These are phyloP conservation scores for Raddia distichophylla DNA, from an alignment of 176 grass and related monocot species.

Conservation along the genomic window DNA sequence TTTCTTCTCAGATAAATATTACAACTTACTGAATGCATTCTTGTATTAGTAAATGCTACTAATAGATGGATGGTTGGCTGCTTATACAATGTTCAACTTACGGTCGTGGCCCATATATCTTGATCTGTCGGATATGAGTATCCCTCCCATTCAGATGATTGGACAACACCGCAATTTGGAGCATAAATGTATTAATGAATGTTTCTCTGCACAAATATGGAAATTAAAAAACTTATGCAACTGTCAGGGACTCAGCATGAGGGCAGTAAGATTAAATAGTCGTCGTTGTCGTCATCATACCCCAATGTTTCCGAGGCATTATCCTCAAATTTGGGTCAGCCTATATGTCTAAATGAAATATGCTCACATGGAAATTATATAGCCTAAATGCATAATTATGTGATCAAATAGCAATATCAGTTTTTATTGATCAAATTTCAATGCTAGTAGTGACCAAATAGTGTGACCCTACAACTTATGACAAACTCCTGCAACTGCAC, in stretches of 20 bases:
- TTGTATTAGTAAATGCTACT: background rate
- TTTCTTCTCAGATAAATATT: background rate
- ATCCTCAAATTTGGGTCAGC: background rate
- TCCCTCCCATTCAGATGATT: constrained; percentile 96
- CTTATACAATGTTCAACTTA: constrained; percentile 53
- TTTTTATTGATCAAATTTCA: background rate
- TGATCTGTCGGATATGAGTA: constrained; percentile 87
- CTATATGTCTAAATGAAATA: background rate
- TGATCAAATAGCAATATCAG: background rate
- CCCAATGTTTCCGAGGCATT: background rate
- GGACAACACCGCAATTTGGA: constrained; percentile 81
- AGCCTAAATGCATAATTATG: background rate
- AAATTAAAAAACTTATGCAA: constrained; percentile 30
- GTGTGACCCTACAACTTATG: background rate
- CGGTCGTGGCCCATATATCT: constrained; percentile 88
- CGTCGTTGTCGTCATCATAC: too few relatives aligned
- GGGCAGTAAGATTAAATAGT: background rate
- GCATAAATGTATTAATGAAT: constrained; percentile 95
- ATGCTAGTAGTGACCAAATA: background rate
- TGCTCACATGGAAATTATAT: background rate
- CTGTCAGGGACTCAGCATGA: background rate
- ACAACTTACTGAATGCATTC: background rate
- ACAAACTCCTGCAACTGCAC: background rate
- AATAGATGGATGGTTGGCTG: background rate
- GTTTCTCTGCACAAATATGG: constrained; percentile 69